A percentile compares a stretch with the other conserved stretches of the same genome.
Evolutionary conservation across 805 yeast species (phyloP).

Genomic region (Cyberlindnera japonica): DNA sequence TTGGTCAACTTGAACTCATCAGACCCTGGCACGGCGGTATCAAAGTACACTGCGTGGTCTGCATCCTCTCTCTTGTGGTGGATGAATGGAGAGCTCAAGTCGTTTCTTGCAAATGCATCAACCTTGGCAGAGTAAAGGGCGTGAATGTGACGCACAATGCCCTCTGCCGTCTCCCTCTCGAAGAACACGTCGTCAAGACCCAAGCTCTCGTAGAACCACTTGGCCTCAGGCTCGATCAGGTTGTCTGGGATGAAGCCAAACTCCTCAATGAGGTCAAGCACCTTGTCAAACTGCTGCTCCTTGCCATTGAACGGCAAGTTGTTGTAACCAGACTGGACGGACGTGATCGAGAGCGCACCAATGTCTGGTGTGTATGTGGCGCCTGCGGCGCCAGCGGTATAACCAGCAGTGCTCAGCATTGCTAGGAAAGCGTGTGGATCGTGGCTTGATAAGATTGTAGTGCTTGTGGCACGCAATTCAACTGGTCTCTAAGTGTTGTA

Average conservation of each 20-base stretch:
- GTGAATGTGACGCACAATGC: conserved; percentile 79
- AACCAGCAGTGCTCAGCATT: conserved; percentile 6
- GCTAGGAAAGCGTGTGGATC: background rate
- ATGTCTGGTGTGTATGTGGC: conserved; percentile 32
- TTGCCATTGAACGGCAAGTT: conserved; percentile 76
- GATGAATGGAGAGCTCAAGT: conserved; percentile 53
- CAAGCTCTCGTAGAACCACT: conserved; percentile 81
- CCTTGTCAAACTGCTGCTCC: conserved; percentile 74
- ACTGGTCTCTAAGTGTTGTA: background rate
- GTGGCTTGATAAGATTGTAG: too few relatives aligned
- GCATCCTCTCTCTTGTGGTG: conserved; percentile 76
- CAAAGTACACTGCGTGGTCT: conserved; percentile 90
- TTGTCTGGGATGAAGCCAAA: conserved; percentile 88
- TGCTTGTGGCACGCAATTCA: background rate
- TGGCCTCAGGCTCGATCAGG: conserved; percentile 79
- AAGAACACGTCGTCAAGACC: conserved; percentile 93
- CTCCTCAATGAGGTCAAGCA: conserved; percentile 73
- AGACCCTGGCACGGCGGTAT: conserved; percentile 55
- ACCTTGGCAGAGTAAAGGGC: conserved; percentile 90
- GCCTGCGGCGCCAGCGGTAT: conserved; percentile 1
- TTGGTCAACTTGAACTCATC: conserved; percentile 39
- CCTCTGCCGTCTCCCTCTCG: conserved; percentile 76
- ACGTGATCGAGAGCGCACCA: conserved; percentile 38
- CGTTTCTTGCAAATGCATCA: conserved; percentile 73
- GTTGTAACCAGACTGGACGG: conserved; percentile 58